Evolutionary conservation across 225 moss, liverwort and hornwort species (phyloP), one percentile per base, ranked within the genome.

Genomic region (Polytrichum formosum): DNA sequence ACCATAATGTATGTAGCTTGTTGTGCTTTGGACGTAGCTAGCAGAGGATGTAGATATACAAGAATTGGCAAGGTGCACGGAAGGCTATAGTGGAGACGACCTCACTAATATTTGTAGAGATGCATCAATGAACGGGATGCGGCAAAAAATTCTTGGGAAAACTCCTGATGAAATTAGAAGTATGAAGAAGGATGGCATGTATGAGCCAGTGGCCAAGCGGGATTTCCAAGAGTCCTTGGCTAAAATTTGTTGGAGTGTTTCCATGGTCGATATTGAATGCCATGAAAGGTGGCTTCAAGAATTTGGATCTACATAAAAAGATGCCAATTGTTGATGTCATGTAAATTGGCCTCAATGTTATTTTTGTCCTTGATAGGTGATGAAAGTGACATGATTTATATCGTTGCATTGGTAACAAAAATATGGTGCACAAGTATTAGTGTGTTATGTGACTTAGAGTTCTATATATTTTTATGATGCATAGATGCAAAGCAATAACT

Each of bases 131-230:
- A 99, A 99, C 56, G 98, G 98, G 27, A 99, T 99, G 94, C 90
- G 98, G 37, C 90, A 94, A 61, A 93, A 99, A 74, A 99, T 99
- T 73, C 90, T 91, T 63, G 98, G 98, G 9, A 99, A 99, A 74
- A 93, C 94, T 17, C 98, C 98, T 2, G 98, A 99, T 28, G 98
- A 91, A 85, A 99, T 99, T 2, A 99, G 90, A 72, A 91, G 87
- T 77, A 99, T 99, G 98, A 99, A 92, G 63, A 99, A 99, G 69
- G 98, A 99, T 46, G 90, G 94, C 67, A 99, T 99, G 98, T 93
- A 91, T 67, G 98, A 98, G 65, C 98, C 98, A 16, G 98, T 98
- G 69, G 91, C 91, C 2, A 94, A 90, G 91, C 91, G 94, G 13
- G 98, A 98, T 81, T 98, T 98, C 81, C 94, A 98, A 58, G 94